A percentile compares a stretch with the other conserved stretches of the same genome.
These are phyloP conservation scores for Leccinum fuscescens DNA, from an alignment of 1,284 basidiomycete species.

Conservation along the genomic window DNA sequence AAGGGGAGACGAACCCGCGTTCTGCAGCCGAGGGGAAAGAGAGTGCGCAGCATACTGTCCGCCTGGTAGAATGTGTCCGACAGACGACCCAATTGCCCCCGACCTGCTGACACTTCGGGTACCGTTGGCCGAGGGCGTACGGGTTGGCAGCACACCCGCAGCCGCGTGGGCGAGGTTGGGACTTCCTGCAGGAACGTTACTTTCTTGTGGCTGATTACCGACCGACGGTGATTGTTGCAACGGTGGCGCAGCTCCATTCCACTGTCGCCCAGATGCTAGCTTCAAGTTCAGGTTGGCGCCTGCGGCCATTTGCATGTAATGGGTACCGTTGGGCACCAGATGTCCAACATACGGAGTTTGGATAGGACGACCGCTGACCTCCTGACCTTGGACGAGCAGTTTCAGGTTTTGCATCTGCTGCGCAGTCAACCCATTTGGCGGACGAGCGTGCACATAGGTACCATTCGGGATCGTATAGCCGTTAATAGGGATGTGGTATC, in stretches of 20 bases:
- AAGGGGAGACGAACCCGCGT: constrained; percentile 36
- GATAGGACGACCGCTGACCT: constrained; percentile 35
- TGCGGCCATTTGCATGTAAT: constrained; percentile 36
- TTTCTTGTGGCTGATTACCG: constrained; percentile 30
- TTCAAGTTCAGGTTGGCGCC: constrained; percentile 40
- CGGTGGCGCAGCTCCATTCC: constrained; percentile 32
- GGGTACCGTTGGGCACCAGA: constrained; percentile 35
- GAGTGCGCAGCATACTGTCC: constrained; percentile 43
- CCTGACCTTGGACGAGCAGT: constrained; percentile 44
- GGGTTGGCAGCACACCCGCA: constrained; percentile 40
- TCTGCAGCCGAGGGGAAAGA: constrained; percentile 55
- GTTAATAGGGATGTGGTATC: constrained; percentile 48
- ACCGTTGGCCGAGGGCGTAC: constrained; percentile 57
- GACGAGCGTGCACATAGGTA: constrained; percentile 33
- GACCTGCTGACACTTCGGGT: constrained; percentile 43
- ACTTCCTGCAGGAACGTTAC: constrained; percentile 35
- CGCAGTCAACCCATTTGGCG: constrained; percentile 39
- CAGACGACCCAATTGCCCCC: constrained; percentile 27
- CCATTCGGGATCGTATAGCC: constrained; percentile 39
- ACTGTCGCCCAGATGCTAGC: constrained; percentile 42
- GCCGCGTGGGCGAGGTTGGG: constrained; percentile 31
- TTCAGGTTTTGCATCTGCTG: constrained; percentile 60
- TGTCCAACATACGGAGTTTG: constrained; percentile 36
- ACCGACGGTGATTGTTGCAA: constrained; percentile 35
- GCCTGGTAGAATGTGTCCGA: constrained; percentile 38